phyloP scores from a whole-genome alignment of 2,329 filamentous ascomycete species.

The Rutstroemia sp. region DNA sequence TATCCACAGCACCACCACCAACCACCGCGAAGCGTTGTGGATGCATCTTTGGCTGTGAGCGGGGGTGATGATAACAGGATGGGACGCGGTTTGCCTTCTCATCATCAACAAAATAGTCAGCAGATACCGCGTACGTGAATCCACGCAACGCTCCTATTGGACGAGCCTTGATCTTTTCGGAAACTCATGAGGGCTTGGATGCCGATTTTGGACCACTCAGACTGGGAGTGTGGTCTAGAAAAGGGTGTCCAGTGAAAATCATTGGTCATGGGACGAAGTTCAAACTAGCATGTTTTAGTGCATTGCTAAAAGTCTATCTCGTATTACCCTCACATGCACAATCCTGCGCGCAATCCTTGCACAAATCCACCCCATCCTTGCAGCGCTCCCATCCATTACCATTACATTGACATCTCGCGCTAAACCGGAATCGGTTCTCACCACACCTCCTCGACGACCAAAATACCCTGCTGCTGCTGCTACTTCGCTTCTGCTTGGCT shows the following conservation, averaged over 20 bases:
- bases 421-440: too few relatives aligned
- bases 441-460: too few relatives aligned
- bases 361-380: conserved; percentile 1
- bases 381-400: neutral
- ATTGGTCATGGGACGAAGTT: conserved; percentile 25
- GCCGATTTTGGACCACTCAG: too few relatives aligned
- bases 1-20: conserved; percentile 13
- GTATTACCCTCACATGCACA: conserved; percentile 21
- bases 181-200: too few relatives aligned
- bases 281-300: neutral
- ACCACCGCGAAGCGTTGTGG: conserved; percentile 18
- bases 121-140: conserved; percentile 23
- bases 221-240: neutral
- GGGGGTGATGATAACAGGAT: conserved; percentile 19
- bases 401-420: too few relatives aligned
- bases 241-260: neutral
- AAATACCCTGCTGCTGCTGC: neutral
- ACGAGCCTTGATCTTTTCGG: too few relatives aligned
- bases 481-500: neutral
- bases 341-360: conserved; percentile 6
- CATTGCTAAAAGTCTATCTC: conserved; percentile 10
- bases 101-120: conserved; percentile 24
- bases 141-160: neutral
- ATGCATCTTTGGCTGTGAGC: conserved; percentile 16
- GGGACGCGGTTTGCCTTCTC: conserved; percentile 18